Evolutionary conservation across 805 yeast genomes (phyloP), one percentile per base, ranked within the genome.

Genomic region (Candida sonorensis): DNA sequence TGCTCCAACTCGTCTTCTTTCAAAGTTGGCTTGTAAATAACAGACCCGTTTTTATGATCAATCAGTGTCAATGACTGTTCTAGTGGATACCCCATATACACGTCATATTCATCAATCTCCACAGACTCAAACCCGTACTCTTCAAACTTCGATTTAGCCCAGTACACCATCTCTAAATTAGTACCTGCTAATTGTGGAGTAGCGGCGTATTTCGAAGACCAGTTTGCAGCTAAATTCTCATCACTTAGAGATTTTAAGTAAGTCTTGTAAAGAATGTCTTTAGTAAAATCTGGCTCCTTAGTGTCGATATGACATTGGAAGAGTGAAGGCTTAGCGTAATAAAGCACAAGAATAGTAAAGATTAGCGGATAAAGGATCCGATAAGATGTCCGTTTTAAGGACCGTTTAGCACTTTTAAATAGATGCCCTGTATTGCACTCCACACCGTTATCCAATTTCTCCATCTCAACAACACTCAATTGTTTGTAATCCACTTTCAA

Each of bases 21-120:
- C 31, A 82, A 58, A 4, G 72, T 55, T 7, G 90, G 81, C 35
- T 64, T 60, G 48, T 66, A 73, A 21, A 66, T 50, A 7, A 71
- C 51, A 0, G 47, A 16, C 5, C 35, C 37, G 20, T 37, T 30
- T 9, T 25, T 24, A 7, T 29, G 28, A 17, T 44, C 33, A 20
- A 75, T 38, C 17, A 82, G 51, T 11, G 57, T 57, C 35, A 81
- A 62, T 2, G 70, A 53, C 49, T 72, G 73, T 27, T 68, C 73
- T 1, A 66, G 53, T 2, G 90, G 92, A 44, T 73, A 72, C 46
- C 79, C 76, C 37, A 81, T 57, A 42, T 67, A 77, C n/a, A 76
- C 68, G 34, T 79, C 73, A 45, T 73, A 80, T 7, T 71, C 56
- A 41, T 74, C 84, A 31, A 77, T 59, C 17, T 55, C 57, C 6